Conservation (phyloP, 495 filamentous ascomycete genomes). For the Penicillium angulare region DNA sequence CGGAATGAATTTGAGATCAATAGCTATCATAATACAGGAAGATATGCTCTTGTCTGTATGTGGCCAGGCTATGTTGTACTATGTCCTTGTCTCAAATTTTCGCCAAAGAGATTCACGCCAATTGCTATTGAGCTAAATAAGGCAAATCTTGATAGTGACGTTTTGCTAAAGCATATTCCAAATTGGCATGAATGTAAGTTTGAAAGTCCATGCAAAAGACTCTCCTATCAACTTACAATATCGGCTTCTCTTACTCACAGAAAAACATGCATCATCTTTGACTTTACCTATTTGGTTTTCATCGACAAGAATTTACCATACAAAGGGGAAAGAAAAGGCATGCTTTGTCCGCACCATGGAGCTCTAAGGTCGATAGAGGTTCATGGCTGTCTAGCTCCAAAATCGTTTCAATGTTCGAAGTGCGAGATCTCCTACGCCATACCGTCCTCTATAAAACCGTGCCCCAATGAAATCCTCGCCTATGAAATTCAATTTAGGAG, state of each 20-base stretch:
- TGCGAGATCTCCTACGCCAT: neutral
- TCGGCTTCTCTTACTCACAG: neutral
- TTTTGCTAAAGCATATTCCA: neutral
- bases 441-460: neutral
- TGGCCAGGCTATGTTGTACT: neutral
- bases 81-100: neutral
- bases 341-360: neutral
- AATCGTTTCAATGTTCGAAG: neutral
- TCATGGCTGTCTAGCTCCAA: neutral
- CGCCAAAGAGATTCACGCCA: neutral
- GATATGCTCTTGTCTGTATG: neutral
- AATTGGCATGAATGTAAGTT: constrained; percentile 1
- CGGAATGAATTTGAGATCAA: constrained; percentile 1
- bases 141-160: neutral
- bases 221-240: neutral
- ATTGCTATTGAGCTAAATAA: neutral
- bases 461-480: neutral
- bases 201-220: neutral
- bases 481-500: neutral
- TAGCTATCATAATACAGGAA: neutral
- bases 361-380: neutral
- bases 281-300: neutral
- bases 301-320: neutral
- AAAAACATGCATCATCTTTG: neutral
- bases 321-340: neutral